Percentiles rank a stretch among this genome's conserved stretches.
These are phyloP conservation scores for Cymodocea nodosa DNA, from an alignment of 116 monocot genomes.

Conservation along the genomic window DNA sequence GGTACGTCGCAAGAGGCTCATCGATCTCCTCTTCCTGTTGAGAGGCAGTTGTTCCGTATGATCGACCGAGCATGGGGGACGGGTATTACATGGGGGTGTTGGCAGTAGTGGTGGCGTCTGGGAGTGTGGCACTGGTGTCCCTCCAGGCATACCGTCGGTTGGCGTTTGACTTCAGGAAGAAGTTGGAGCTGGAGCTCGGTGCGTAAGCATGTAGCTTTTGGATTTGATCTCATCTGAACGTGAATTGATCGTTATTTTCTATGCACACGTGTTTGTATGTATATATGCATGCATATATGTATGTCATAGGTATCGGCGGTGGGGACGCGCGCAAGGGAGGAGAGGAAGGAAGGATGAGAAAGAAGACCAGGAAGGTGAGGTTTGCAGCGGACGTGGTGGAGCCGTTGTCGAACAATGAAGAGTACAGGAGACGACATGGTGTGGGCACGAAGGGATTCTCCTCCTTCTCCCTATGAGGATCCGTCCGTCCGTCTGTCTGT, in stretches of 20 bases:
- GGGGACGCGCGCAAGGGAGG: neutral
- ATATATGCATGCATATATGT: no score
- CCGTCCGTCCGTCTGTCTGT: no score
- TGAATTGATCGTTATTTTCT: no score
- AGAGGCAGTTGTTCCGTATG: no score
- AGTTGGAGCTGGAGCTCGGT: constrained; percentile 15
- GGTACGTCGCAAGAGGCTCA: no score
- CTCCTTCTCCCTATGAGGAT: no score
- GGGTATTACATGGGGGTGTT: constrained; percentile 28
- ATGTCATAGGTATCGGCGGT: no score
- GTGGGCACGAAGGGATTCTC: no score
- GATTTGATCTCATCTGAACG: neutral
- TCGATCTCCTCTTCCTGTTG: no score
- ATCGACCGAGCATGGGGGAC: no score
- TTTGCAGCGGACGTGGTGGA: constrained; percentile 56
- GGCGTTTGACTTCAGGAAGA: constrained; percentile 38
- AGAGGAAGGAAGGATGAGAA: constrained; percentile 14
- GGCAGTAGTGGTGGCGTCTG: constrained; percentile 51
- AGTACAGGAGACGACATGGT: constrained; percentile 29
- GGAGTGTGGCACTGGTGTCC: constrained; percentile 38
- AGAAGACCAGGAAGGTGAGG: constrained; percentile 65
- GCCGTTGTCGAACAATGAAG: constrained; percentile 46
- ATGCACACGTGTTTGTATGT: no score
- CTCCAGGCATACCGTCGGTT: constrained; percentile 35
- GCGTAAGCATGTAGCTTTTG: no score